Conservation (phyloP, 1,139 yeast species). For the Candida neerlandica region DNA sequence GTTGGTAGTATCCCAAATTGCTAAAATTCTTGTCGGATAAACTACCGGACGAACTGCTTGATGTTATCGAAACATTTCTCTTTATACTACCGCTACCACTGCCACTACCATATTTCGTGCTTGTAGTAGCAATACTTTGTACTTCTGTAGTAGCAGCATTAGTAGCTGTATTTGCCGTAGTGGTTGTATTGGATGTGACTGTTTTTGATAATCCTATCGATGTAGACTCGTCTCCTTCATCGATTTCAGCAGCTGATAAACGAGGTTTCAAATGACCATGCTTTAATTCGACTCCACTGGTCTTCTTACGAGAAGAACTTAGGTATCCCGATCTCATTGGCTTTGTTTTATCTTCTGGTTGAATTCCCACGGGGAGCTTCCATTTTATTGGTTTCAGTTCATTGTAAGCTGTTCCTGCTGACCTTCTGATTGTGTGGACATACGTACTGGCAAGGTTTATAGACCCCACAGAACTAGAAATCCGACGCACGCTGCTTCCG, state of each 20-base stretch:
- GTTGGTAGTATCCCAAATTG: slow-evolving; percentile 45
- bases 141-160: slow-evolving; percentile 34
- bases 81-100: slow-evolving; percentile 10
- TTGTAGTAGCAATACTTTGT: slow-evolving; percentile 23
- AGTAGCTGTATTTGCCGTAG: slow-evolving; percentile 12
- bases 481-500: slow-evolving; percentile 21
- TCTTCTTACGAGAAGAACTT: slow-evolving; percentile 23
- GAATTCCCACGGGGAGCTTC: slow-evolving; percentile 68
- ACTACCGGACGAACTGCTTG: slow-evolving; percentile 22
- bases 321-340: slow-evolving; percentile 31
- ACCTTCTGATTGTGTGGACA: slow-evolving; percentile 53
- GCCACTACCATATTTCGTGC: slow-evolving; percentile 10
- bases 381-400: slow-evolving; percentile 58
- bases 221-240: slow-evolving; percentile 52
- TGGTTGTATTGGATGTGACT: slow-evolving; percentile 12
- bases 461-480: slow-evolving; percentile 41
- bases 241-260: slow-evolving; percentile 75
- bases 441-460: slow-evolving; percentile 37
- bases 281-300: slow-evolving; percentile 63
- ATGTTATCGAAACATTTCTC: slow-evolving; percentile 10
- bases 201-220: slow-evolving; percentile 13
- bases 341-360: slow-evolving; percentile 43
- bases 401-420: slow-evolving; percentile 58
- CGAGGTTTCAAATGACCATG: slow-evolving; percentile 79
- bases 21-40: slow-evolving; percentile 24